These are phyloP conservation scores for Persicaria tinctoria DNA, from an alignment of 148 eudicot species.

Conservation along the genomic window DNA sequence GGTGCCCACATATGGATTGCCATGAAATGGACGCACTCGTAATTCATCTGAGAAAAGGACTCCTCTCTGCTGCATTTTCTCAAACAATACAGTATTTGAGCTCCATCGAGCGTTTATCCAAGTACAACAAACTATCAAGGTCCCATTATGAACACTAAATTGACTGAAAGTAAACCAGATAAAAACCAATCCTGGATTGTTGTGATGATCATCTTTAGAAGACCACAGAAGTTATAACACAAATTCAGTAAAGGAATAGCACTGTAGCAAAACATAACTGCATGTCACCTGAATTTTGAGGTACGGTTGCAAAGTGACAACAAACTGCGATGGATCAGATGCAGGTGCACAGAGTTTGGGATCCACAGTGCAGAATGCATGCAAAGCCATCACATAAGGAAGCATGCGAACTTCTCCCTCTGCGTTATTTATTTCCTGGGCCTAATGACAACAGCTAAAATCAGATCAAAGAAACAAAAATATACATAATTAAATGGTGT, in stretches of 20 bases:
- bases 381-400: constrained; percentile 80
- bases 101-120: not conserved
- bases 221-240: not conserved
- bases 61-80: not conserved
- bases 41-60: not conserved
- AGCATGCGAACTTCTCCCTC: constrained; percentile 72
- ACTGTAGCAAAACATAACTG: constrained; percentile 5
- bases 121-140: not conserved
- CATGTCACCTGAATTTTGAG: constrained; percentile 77
- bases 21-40: not conserved
- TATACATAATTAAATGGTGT: constrained; percentile 10
- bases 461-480: constrained; percentile 9
- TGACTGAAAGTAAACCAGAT: not conserved
- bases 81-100: not conserved
- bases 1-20: not conserved
- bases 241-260: not conserved
- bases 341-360: constrained; percentile 93
- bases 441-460: constrained; percentile 31
- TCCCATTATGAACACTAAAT: not conserved
- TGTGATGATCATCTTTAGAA: constrained; percentile 8
- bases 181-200: not conserved
- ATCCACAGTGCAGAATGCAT: constrained; percentile 93
- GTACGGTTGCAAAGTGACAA: constrained; percentile 92
- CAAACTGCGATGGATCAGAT: constrained; percentile 95
- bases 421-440: constrained; percentile 54